Conservation (phyloP, 768 basidiomycete species). For the Tremella mesenterica region DNA sequence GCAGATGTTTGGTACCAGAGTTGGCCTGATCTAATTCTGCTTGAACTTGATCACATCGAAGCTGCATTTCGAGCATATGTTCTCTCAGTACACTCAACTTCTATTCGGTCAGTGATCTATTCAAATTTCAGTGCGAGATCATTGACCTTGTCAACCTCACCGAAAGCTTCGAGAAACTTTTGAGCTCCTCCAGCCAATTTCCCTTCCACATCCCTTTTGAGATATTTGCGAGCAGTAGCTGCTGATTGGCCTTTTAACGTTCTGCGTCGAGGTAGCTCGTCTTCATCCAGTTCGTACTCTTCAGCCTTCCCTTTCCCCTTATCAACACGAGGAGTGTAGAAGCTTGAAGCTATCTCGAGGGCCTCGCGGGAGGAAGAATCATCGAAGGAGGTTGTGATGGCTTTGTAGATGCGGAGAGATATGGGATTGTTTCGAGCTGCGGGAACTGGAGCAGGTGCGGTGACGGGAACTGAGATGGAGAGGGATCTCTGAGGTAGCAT, state of each 20-base stretch:
- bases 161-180: constrained; percentile 73
- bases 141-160: constrained; percentile 82
- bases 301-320: constrained; percentile 16
- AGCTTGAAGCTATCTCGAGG: constrained; percentile 67
- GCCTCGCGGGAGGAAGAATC: constrained; percentile 54
- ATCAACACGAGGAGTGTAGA: constrained; percentile 50
- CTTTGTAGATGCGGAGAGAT: constrained; percentile 80
- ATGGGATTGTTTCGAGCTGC: constrained; percentile 52
- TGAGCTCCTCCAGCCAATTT: constrained; percentile 72
- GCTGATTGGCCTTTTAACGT: constrained; percentile 47
- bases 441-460: neutral
- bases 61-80: constrained; percentile 71
- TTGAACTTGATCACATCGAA: constrained; percentile 74
- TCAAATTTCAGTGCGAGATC: neutral
- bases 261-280: constrained; percentile 2
- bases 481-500: neutral
- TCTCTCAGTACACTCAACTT: constrained; percentile 71
- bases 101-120: constrained; percentile 47
- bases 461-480: neutral
- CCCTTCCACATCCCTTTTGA: constrained; percentile 75
- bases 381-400: constrained; percentile 58
- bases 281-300: neutral
- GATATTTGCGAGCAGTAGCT: constrained; percentile 63
- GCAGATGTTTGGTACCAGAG: constrained; percentile 63
- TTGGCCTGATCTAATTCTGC: constrained; percentile 64